Conservation (phyloP, 2,329 filamentous ascomycete genomes). For the Graphiopsis chlorocephala region DNA sequence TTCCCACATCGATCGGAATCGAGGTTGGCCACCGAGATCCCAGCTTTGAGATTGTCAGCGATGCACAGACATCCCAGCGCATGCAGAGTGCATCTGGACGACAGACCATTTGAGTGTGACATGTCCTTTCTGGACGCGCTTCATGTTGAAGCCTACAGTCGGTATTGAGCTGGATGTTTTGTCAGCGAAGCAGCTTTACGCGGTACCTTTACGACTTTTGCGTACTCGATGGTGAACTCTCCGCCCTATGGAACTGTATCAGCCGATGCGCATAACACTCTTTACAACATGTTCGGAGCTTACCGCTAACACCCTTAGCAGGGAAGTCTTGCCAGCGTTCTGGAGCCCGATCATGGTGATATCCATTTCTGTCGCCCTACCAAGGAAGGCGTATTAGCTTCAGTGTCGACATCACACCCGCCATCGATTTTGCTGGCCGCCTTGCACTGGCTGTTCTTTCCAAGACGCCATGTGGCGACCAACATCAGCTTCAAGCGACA, state of each 20-base stretch:
- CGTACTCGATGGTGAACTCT: constrained; percentile 96
- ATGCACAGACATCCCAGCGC: background rate
- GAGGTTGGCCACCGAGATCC: constrained; percentile 95
- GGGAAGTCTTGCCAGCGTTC: constrained; percentile 95
- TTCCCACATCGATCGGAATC: constrained; percentile 99
- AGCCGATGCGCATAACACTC: constrained; percentile 5
- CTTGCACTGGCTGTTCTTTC: background rate
- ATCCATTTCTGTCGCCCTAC: constrained; percentile 98
- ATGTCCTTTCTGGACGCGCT: constrained; percentile 94
- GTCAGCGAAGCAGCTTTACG: constrained; percentile 29
- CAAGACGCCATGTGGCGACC: background rate
- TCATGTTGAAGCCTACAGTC: constrained; percentile 99
- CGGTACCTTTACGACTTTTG: background rate
- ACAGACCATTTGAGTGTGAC: constrained; percentile 87
- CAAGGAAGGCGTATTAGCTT: constrained; percentile 19
- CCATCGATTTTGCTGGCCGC: constrained; percentile 5
- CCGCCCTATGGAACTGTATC: constrained; percentile 64
- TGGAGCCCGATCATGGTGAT: constrained; percentile 98
- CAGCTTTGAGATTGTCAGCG: constrained; percentile 56
- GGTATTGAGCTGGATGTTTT: constrained; percentile 77
- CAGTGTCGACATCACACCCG: constrained; percentile 22
- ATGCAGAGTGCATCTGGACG: background rate
- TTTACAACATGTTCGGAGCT: constrained; percentile 44
- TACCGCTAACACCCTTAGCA: constrained; percentile 92
- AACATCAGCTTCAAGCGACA: background rate